These are phyloP conservation scores for Solanum bulbocastanum DNA, from an alignment of 257 asterid genomes.

Conservation along the genomic window DNA sequence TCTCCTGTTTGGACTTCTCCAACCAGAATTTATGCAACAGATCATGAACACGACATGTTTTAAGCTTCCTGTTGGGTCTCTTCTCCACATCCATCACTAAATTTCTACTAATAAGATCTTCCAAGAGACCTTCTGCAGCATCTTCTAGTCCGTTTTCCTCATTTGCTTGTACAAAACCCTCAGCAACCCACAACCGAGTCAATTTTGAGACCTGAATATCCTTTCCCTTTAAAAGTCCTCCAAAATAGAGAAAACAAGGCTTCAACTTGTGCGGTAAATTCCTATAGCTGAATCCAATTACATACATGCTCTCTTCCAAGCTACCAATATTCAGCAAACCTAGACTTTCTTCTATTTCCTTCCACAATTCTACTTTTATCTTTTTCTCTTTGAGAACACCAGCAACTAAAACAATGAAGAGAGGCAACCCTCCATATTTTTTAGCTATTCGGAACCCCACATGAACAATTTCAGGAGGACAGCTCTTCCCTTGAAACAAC, in stretches of 20 bases:
- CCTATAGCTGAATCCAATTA: neutral
- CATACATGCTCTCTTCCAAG: neutral
- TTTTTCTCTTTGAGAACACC: neutral
- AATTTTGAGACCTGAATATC: neutral
- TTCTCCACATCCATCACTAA: no score
- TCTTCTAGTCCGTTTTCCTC: no score
- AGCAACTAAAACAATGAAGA: neutral
- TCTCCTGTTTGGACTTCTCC: neutral
- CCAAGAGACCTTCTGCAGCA: no score
- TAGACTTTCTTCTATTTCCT: neutral
- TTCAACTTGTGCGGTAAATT: neutral
- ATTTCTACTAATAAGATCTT: no score
- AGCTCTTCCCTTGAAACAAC: neutral
- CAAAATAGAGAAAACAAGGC: constrained; percentile 4
- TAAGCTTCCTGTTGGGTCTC: no score
- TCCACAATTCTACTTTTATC: neutral
- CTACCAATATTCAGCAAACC: neutral
- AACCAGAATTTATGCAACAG: no score
- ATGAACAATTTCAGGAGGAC: neutral
- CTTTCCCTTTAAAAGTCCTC: neutral
- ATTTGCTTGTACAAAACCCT: neutral
- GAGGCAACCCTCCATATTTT: neutral
- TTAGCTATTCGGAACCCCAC: neutral
- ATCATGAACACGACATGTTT: no score
- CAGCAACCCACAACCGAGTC: neutral